Evolutionary conservation across 2,329 filamentous ascomycete genomes (phyloP).

Genomic region (Tolypocladium album): DNA sequence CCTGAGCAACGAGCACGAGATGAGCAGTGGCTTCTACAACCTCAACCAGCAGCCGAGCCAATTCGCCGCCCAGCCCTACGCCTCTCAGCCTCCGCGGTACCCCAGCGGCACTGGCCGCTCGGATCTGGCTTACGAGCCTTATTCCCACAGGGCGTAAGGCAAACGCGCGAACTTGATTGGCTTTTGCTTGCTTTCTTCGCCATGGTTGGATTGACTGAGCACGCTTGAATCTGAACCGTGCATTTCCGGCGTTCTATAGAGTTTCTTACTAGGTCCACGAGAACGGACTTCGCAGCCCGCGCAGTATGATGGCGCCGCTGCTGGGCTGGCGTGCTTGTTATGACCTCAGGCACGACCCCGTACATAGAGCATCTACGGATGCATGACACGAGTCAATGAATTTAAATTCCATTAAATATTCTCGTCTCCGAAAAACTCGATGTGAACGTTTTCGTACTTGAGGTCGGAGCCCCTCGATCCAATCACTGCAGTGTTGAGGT

Average conservation of each 20-base stretch:
- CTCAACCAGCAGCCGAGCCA: constrained; percentile 12
- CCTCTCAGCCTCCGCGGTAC: constrained; percentile 23
- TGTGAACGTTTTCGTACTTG: background rate
- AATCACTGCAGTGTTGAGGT: background rate
- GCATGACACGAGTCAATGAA: constrained; percentile 1
- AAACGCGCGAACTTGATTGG: background rate
- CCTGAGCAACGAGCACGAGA: constrained; percentile 22
- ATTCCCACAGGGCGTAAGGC: constrained; percentile 45
- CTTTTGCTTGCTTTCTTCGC: background rate
- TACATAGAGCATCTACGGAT: constrained; percentile 3
- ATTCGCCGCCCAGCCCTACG: background rate
- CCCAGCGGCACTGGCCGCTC: constrained; percentile 30
- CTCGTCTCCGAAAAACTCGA: background rate
- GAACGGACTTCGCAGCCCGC: background rate
- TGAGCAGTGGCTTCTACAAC: constrained; percentile 27
- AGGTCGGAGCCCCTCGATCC: background rate
- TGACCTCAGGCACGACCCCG: background rate
- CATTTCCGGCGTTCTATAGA: background rate
- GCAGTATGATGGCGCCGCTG: background rate
- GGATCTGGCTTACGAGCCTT: constrained; percentile 54
- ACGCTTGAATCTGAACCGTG: background rate
- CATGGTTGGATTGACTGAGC: background rate
- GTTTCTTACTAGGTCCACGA: background rate
- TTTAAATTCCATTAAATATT: background rate
- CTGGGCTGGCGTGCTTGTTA: background rate